Evolutionary conservation across 768 basidiomycete genomes (phyloP).

Genomic region (Tricholoma saponaceum): DNA sequence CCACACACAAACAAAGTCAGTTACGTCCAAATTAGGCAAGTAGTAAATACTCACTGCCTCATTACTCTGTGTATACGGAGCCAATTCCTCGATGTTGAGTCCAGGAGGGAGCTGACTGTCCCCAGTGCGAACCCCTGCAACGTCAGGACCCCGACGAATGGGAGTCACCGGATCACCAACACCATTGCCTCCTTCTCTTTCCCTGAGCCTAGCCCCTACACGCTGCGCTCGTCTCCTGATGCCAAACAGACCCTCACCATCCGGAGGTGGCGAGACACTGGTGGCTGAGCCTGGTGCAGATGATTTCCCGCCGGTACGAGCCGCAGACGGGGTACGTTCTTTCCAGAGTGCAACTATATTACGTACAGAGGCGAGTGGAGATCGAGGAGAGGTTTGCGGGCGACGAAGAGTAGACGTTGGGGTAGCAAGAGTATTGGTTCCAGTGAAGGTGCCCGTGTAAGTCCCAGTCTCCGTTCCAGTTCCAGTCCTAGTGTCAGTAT

Average conservation of each 20-base stretch:
- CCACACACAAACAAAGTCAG: slow-evolving; percentile 17
- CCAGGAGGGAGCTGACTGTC: slow-evolving; percentile 35
- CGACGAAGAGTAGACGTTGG: slow-evolving; percentile 56
- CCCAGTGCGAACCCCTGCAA: slow-evolving; percentile 27
- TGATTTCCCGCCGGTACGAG: slow-evolving; percentile 28
- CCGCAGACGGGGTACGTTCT: slow-evolving; percentile 59
- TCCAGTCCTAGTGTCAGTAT: slow-evolving; percentile 21
- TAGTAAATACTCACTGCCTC: slow-evolving; percentile 37
- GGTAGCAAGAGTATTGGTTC: slow-evolving; percentile 36
- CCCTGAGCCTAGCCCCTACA: slow-evolving; percentile 31
- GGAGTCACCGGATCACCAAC: slow-evolving; percentile 20
- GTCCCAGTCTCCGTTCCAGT: slow-evolving; percentile 39
- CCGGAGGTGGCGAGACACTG: slow-evolving; percentile 31
- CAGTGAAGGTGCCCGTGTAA: slow-evolving; percentile 29
- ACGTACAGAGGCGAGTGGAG: slow-evolving; percentile 68
- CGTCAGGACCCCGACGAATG: slow-evolving; percentile 17
- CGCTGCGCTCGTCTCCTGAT: slow-evolving; percentile 41
- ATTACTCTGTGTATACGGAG: slow-evolving; percentile 43
- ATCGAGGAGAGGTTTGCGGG: slow-evolving; percentile 63
- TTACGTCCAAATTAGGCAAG: slow-evolving; percentile 2
- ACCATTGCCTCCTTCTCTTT: slow-evolving; percentile 21
- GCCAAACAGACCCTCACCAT: slow-evolving; percentile 48
- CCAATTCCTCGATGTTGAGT: slow-evolving; percentile 42
- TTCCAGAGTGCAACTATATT: slow-evolving; percentile 83
- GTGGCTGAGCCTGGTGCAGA: slow-evolving; percentile 36